Evolutionary conservation across 176 grass and related monocot species (phyloP).

Genomic region (Typha latifolia): DNA sequence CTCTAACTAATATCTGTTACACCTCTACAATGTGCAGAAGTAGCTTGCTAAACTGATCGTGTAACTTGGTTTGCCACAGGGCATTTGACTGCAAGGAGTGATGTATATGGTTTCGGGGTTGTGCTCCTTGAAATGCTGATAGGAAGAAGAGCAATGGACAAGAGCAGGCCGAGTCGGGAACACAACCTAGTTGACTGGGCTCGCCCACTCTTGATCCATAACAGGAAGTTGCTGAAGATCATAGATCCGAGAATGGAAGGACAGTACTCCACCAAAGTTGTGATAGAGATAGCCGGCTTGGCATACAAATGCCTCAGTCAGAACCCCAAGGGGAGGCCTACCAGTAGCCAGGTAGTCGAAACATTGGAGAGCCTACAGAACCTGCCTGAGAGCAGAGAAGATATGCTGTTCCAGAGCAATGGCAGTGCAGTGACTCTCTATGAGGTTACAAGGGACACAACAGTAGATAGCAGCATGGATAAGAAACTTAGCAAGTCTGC

Average conservation of each 20-base stretch:
- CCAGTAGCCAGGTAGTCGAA: conserved; percentile 61
- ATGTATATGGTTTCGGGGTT: conserved; percentile 92
- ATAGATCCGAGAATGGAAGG: conserved; percentile 89
- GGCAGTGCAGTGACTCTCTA: conserved; percentile 58
- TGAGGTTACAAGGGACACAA: conserved; percentile 56
- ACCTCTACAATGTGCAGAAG: too few species aligned
- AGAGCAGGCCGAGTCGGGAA: conserved; percentile 57
- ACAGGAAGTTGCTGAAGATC: conserved; percentile 70
- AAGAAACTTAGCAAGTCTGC: background rate
- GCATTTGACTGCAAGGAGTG: conserved; percentile 79
- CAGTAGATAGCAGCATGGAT: background rate
- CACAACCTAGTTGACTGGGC: conserved; percentile 95
- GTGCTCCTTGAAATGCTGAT: conserved; percentile 92
- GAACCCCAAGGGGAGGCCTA: conserved; percentile 72
- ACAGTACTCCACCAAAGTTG: conserved; percentile 66
- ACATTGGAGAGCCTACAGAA: conserved; percentile 52
- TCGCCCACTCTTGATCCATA: conserved; percentile 78
- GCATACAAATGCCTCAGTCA: conserved; percentile 83
- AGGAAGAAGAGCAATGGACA: conserved; percentile 78
- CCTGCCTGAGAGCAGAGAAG: conserved; percentile 53
- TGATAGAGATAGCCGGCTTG: conserved; percentile 52
- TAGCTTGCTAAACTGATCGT: conserved; percentile 7
- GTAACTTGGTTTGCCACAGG: conserved; percentile 32
- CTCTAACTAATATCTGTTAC: too few species aligned
- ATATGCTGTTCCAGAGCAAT: conserved; percentile 42